Evolutionary conservation across 371 early-diverging fungal species (phyloP).

Genomic region (Apophysomyces variabilis): DNA sequence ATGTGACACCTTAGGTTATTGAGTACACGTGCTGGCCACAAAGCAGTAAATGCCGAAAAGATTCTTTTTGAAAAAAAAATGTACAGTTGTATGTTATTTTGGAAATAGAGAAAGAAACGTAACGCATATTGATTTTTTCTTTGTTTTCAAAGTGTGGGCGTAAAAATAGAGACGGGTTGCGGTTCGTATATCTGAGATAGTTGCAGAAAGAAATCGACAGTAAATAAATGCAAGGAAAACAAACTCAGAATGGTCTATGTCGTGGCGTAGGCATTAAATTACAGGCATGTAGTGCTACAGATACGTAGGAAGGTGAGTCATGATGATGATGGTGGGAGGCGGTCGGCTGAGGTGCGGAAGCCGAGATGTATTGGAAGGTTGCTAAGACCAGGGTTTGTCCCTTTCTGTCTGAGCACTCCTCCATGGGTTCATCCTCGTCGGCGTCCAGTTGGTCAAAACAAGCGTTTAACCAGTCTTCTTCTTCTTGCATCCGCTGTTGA

Average conservation of each 20-base stretch:
- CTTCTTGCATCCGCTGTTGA: conserved; percentile 21
- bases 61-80: background rate
- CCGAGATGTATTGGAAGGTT: conserved; percentile 1
- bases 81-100: conserved; percentile 2
- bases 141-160: background rate
- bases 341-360: background rate
- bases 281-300: conserved; percentile 9
- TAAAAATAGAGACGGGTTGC: background rate
- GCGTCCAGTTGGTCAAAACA: conserved; percentile 38
- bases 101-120: background rate
- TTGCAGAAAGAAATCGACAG: background rate
- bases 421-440: conserved; percentile 28
- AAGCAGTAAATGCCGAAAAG: conserved; percentile 1
- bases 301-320: conserved; percentile 8
- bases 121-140: conserved; percentile 1
- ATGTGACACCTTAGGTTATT: conserved; percentile 10
- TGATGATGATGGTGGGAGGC: background rate
- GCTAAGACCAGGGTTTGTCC: conserved; percentile 8
- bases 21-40: conserved; percentile 11
- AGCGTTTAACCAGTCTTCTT: conserved; percentile 45
- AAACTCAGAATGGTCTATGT: conserved; percentile 6
- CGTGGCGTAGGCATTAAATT: conserved; percentile 12
- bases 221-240: conserved; percentile 7
- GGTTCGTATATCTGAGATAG: background rate
- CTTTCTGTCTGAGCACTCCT: conserved; percentile 6